phyloP scores from a whole-genome alignment of 805 yeast genomes.

The Myxozyma neotropica region DNA sequence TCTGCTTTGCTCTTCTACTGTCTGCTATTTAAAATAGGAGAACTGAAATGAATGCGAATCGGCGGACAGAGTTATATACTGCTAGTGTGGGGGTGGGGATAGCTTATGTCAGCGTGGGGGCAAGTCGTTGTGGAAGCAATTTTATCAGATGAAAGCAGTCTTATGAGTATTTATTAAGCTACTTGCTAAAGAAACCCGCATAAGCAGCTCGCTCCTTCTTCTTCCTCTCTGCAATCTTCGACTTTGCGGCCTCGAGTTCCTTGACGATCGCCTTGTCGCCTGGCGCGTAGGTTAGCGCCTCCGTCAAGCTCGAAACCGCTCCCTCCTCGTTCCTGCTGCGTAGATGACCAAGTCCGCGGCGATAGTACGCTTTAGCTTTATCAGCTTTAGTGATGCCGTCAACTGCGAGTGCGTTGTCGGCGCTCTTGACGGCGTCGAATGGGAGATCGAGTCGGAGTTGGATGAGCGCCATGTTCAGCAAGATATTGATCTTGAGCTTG shows the following conservation, averaged over 20 bases:
- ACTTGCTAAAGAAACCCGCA: conserved; percentile 44
- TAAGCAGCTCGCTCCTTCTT: conserved; percentile 46
- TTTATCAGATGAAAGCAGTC: too few species aligned
- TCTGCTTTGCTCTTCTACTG: too few species aligned
- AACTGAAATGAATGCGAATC: too few species aligned
- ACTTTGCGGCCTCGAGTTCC: conserved; percentile 37
- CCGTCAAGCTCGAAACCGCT: conserved; percentile 67
- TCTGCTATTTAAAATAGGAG: too few species aligned
- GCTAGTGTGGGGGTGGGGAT: background rate
- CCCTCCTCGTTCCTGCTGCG: conserved; percentile 65
- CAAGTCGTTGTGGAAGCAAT: background rate
- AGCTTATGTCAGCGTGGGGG: conserved; percentile 13
- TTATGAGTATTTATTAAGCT: too few species aligned
- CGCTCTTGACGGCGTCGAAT: conserved; percentile 57
- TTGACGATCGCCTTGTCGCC: conserved; percentile 42
- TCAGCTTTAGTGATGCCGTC: conserved; percentile 66
- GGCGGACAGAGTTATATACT: background rate
- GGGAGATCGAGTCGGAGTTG: conserved; percentile 66
- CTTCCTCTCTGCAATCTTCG: conserved; percentile 28
- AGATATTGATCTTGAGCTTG: conserved; percentile 59
- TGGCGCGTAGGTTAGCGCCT: conserved; percentile 67
- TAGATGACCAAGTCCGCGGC: conserved; percentile 78
- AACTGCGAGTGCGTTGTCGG: conserved; percentile 66
- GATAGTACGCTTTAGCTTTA: conserved; percentile 80
- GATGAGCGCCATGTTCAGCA: conserved; percentile 72